These are phyloP conservation scores for Periconia macrospinosa DNA, from an alignment of 2,329 filamentous ascomycete genomes.

Conservation along the genomic window DNA sequence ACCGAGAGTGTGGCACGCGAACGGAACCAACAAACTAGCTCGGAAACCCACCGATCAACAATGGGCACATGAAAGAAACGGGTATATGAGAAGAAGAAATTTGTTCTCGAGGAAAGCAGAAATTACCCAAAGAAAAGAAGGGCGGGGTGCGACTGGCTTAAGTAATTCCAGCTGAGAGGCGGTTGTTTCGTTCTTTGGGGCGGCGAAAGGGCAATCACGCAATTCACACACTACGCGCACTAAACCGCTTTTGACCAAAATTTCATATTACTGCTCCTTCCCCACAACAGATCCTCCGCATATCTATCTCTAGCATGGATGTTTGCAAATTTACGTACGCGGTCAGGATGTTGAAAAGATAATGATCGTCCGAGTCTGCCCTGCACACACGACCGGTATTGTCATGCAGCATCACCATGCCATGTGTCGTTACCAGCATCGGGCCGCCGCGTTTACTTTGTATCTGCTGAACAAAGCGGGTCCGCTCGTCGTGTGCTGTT, in stretches of 20 bases:
- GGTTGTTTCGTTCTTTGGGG: constrained; percentile 1
- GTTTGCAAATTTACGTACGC: neutral
- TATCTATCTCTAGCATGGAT: neutral
- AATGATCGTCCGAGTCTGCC: neutral
- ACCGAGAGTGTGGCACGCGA: constrained; percentile 5
- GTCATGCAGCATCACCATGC: neutral
- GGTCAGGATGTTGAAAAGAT: neutral
- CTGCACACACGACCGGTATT: constrained; percentile 1
- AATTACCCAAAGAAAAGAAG: neutral
- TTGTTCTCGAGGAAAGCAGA: neutral
- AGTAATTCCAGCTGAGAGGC: neutral
- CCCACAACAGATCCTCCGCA: constrained; percentile 6
- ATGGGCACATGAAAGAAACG: neutral
- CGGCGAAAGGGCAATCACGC: constrained; percentile 10
- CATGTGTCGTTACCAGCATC: neutral
- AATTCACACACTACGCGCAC: constrained; percentile 8
- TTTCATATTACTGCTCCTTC: neutral
- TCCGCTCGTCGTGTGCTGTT: neutral
- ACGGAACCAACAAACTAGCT: neutral
- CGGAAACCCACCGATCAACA: neutral
- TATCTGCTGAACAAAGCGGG: constrained; percentile 3
- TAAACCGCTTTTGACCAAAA: constrained; percentile 1
- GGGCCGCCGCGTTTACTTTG: constrained; percentile 1
- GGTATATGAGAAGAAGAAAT: neutral
- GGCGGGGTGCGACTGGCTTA: neutral